Percentiles rank a stretch among this genome's conserved stretches.
These are phyloP conservation scores for Oleoguttula mirabilis DNA, from an alignment of 495 filamentous ascomycete species.

Conservation along the genomic window DNA sequence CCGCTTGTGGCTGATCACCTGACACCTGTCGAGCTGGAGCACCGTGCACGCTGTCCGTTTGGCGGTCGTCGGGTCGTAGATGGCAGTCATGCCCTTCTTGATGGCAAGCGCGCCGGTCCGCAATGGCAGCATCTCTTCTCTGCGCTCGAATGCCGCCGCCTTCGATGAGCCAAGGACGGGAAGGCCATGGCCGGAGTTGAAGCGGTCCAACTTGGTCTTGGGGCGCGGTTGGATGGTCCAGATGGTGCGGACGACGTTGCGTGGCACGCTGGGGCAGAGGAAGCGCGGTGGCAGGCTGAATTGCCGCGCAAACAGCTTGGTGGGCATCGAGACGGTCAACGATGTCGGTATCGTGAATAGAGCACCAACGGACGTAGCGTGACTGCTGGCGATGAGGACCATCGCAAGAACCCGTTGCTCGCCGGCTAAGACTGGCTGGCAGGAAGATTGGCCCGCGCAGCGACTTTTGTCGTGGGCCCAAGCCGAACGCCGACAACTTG, in stretches of 20 bases:
- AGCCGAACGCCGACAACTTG: too few relatives aligned
- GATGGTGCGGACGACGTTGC: constrained; percentile 23
- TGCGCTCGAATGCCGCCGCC: constrained; percentile 68
- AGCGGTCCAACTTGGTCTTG: constrained; percentile 35
- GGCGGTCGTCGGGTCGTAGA: constrained; percentile 66
- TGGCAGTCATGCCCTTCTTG: constrained; percentile 91
- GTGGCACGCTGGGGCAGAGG: constrained; percentile 17
- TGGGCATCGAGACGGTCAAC: constrained; percentile 26
- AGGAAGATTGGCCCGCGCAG: too few relatives aligned
- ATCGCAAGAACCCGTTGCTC: too few relatives aligned
- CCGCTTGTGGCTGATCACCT: constrained; percentile 78
- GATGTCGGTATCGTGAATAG: too few relatives aligned
- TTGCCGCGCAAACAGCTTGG: constrained; percentile 19
- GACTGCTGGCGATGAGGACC: too few relatives aligned
- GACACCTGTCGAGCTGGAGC: constrained; percentile 82
- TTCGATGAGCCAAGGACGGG: constrained; percentile 56
- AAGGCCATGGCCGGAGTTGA: constrained; percentile 67
- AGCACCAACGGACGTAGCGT: too few relatives aligned
- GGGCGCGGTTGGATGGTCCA: constrained; percentile 35
- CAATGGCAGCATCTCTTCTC: constrained; percentile 59
- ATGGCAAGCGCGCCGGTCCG: constrained; percentile 71
- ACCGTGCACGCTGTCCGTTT: constrained; percentile 77
- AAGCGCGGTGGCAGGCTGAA: constrained; percentile 21
- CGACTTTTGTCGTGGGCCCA: too few relatives aligned
- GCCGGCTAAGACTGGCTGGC: too few relatives aligned